Conservation (phyloP, 345 rosid species). For the Rhodamnia rubescens region DNA sequence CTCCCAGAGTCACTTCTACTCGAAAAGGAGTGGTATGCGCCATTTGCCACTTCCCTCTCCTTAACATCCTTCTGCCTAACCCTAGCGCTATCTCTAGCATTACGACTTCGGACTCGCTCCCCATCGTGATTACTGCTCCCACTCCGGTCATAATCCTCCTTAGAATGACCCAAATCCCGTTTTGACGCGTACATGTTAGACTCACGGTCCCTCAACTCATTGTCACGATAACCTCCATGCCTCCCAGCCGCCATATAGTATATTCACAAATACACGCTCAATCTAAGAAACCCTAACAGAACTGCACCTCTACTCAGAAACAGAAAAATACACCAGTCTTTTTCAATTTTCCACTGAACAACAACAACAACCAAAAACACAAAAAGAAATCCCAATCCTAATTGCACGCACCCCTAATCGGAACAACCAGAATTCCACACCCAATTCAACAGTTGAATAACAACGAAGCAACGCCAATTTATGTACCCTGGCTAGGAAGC, state of each 20-base stretch:
- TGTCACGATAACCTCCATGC: slow-evolving; percentile 57
- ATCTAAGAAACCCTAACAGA: neutral
- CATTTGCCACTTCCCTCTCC: slow-evolving; percentile 58
- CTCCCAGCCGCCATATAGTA: slow-evolving; percentile 74
- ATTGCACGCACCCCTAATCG: neutral
- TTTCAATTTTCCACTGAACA: neutral
- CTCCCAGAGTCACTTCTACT: slow-evolving; percentile 56
- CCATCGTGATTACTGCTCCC: slow-evolving; percentile 31
- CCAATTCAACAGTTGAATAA: neutral
- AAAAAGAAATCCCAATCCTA: neutral
- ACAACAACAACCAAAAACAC: neutral
- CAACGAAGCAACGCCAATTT: neutral
- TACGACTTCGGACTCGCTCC: slow-evolving; percentile 22
- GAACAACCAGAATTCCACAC: neutral
- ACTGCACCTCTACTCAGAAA: neutral
- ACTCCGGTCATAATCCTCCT: slow-evolving; percentile 26
- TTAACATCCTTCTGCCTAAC: slow-evolving; percentile 53
- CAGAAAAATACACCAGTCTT: neutral
- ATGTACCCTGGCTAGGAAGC: neutral
- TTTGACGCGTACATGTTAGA: slow-evolving; percentile 38
- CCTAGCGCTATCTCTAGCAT: slow-evolving; percentile 32
- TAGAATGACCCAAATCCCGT: slow-evolving; percentile 31
- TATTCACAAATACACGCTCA: neutral
- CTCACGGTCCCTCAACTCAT: slow-evolving; percentile 52
- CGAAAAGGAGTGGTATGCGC: slow-evolving; percentile 36